Conservation (phyloP, 2,329 filamentous ascomycete genomes). For the Diaporthe caulivora region DNA sequence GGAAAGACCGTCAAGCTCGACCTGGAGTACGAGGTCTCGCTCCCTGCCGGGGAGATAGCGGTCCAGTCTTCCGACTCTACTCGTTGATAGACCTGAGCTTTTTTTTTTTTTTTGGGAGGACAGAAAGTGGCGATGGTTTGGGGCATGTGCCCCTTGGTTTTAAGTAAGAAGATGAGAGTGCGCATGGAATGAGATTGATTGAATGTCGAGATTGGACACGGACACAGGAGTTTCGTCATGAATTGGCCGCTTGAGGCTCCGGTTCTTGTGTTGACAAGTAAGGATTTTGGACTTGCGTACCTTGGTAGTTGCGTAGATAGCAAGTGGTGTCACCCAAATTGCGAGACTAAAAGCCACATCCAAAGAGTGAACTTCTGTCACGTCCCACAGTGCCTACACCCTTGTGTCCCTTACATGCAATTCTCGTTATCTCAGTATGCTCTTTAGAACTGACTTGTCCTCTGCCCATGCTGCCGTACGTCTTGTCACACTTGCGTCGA, state of each 20-base stretch:
- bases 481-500: background rate
- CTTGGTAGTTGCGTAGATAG: constrained; percentile 5
- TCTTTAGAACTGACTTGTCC: background rate
- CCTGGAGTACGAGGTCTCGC: constrained; percentile 72
- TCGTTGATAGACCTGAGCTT: background rate
- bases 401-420: background rate
- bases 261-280: too few relatives aligned
- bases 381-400: background rate
- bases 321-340: background rate
- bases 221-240: background rate
- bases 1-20: constrained; percentile 68
- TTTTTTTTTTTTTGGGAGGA: too few relatives aligned
- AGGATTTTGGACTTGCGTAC: background rate
- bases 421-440: too few relatives aligned
- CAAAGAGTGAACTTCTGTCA: background rate
- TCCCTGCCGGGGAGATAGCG: constrained; percentile 64
- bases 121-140: background rate
- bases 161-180: too few relatives aligned
- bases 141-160: too few relatives aligned
- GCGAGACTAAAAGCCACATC: background rate
- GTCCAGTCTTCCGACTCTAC: constrained; percentile 36
- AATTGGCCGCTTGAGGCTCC: background rate
- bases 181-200: background rate
- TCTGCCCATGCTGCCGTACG: background rate
- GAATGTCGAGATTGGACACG: background rate